These are phyloP conservation scores for Suillus sp. DNA, from an alignment of 768 basidiomycete genomes.

Conservation along the genomic window DNA sequence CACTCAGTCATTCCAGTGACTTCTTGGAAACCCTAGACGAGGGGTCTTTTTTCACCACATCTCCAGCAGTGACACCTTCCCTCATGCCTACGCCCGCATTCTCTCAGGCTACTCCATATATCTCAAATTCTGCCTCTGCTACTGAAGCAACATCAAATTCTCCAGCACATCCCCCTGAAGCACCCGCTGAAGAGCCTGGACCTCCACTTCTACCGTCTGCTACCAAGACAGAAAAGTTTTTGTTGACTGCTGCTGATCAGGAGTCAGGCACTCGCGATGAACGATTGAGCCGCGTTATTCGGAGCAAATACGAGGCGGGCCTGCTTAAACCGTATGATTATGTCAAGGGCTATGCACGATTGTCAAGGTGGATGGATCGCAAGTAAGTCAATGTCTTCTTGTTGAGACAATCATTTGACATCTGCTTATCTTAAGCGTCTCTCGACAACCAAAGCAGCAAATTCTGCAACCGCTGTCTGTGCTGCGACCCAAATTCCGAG, in stretches of 20 bases:
- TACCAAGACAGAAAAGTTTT: conserved; percentile 80
- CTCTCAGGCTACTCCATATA: conserved; percentile 20
- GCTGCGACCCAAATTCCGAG: conserved; percentile 84
- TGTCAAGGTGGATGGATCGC: conserved; percentile 39
- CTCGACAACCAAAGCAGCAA: conserved; percentile 87
- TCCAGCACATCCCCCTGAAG: conserved; percentile 25
- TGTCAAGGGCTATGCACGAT: conserved; percentile 38
- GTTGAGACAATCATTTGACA: background rate
- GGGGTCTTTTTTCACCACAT: conserved; percentile 72
- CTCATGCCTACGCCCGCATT: conserved; percentile 46
- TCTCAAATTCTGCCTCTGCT: conserved; percentile 19
- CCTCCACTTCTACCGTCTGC: conserved; percentile 66
- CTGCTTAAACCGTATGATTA: conserved; percentile 94
- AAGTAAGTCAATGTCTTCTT: conserved; percentile 56
- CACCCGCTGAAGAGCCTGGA: conserved; percentile 41
- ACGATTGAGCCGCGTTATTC: conserved; percentile 86
- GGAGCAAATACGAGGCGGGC: conserved; percentile 96
- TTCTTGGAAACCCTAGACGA: conserved; percentile 60
- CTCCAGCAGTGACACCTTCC: conserved; percentile 52
- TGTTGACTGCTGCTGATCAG: conserved; percentile 94
- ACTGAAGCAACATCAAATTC: conserved; percentile 26
- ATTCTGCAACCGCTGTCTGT: conserved; percentile 89
- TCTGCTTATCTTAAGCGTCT: conserved; percentile 58
- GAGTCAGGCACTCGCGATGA: conserved; percentile 89
- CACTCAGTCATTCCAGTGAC: background rate